Percentiles rank a stretch among this genome's conserved stretches.
Conservation (phyloP, 2,329 filamentous ascomycete species). For the Colletotrichum falcatum region DNA sequence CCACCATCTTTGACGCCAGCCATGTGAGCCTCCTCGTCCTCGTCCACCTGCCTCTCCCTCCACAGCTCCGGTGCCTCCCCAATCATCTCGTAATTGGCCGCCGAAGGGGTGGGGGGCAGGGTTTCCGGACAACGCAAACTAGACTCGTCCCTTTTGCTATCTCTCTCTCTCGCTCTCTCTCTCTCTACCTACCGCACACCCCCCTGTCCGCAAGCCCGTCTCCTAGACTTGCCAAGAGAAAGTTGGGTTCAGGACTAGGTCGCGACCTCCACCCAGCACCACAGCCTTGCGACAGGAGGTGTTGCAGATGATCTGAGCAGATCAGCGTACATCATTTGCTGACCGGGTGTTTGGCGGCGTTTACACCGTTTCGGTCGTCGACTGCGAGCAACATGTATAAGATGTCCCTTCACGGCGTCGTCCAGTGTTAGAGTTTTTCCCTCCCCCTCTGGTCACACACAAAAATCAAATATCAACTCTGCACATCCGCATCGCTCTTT, state of each 20-base stretch:
- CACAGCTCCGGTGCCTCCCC: too few species aligned
- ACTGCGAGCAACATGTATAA: slow-evolving; percentile 35
- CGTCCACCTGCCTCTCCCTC: background rate
- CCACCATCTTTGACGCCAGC: slow-evolving; percentile 12
- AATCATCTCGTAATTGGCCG: slow-evolving; percentile 26
- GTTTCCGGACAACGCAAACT: slow-evolving; percentile 34
- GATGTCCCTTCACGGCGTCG: slow-evolving; percentile 23
- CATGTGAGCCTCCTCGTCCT: background rate
- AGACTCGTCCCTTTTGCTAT: slow-evolving; percentile 13
- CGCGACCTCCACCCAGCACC: slow-evolving; percentile 35
- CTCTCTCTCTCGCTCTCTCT: background rate
- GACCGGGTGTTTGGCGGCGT: slow-evolving; percentile 25
- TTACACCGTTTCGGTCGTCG: slow-evolving; percentile 32
- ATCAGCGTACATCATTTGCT: slow-evolving; percentile 33
- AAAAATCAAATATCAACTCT: slow-evolving; percentile 28
- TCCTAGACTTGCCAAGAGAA: slow-evolving; percentile 32
- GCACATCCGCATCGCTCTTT: slow-evolving; percentile 35
- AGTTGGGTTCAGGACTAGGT: slow-evolving; percentile 31
- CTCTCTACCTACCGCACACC: background rate
- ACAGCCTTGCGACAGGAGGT: slow-evolving; percentile 41
- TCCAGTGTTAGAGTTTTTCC: slow-evolving; percentile 35
- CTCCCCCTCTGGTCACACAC: slow-evolving; percentile 16
- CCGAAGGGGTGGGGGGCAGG: slow-evolving; percentile 9
- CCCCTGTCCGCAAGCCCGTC: too few species aligned
- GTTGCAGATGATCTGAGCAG: slow-evolving; percentile 43